Conservation (phyloP, 345 rosid genomes). For the Syzygium aromaticum region DNA sequence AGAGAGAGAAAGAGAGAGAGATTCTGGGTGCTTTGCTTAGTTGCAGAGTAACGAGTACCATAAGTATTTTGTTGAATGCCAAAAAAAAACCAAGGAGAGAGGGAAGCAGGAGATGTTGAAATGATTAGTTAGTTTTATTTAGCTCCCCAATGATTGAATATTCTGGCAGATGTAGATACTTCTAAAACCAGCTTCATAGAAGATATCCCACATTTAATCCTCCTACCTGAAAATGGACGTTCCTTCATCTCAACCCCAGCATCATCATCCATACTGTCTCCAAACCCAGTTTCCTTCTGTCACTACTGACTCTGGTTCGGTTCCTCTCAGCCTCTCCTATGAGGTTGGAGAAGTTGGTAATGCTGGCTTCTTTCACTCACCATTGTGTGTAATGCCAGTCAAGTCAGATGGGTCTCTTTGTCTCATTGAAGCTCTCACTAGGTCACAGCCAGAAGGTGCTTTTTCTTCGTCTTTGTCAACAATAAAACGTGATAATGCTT, state of each 20-base stretch:
- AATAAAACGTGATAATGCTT: neutral
- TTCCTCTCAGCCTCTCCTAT: slow-evolving; percentile 14
- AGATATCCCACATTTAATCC: slow-evolving; percentile 6
- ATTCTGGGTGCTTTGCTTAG: neutral
- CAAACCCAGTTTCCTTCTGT: slow-evolving; percentile 1
- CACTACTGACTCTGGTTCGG: slow-evolving; percentile 19
- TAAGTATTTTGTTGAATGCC: neutral
- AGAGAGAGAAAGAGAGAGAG: neutral
- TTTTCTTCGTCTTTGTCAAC: neutral
- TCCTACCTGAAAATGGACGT: slow-evolving; percentile 55
- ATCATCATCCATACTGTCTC: slow-evolving; percentile 2
- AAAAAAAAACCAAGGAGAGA: neutral
- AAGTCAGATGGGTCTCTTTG: slow-evolving; percentile 66
- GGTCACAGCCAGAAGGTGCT: slow-evolving; percentile 23
- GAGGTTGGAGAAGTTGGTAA: slow-evolving; percentile 4
- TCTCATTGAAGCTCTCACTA: slow-evolving; percentile 46
- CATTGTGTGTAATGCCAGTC: slow-evolving; percentile 52
- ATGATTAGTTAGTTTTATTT: neutral
- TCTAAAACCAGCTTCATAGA: neutral
- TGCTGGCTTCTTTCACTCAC: slow-evolving; percentile 30
- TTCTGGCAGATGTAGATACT: neutral
- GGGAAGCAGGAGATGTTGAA: neutral
- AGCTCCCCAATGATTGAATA: neutral
- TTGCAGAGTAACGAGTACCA: neutral
- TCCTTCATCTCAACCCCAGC: slow-evolving; percentile 19